A percentile compares a stretch with the other conserved stretches of the same genome.
Evolutionary conservation across 257 asterid genomes (phyloP).

Genomic region (Rubia yunnanensis): DNA sequence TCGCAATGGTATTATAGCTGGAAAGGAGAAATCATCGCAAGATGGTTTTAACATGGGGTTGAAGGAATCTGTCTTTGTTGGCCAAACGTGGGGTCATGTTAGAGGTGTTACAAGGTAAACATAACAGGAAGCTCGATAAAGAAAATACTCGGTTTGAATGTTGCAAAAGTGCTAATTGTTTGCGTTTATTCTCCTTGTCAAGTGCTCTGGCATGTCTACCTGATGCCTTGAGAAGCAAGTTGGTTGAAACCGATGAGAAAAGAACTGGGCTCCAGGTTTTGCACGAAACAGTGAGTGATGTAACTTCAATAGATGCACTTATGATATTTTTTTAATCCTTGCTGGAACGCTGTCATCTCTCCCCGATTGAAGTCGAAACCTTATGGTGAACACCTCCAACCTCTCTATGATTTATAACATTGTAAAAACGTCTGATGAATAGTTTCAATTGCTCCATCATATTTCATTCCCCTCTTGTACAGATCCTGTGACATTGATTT

Average conservation of each 20-base stretch:
- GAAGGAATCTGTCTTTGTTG: conserved; percentile 40
- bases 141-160: background rate
- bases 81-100: conserved; percentile 38
- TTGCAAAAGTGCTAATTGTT: background rate
- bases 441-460: too few relatives aligned
- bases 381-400: too few relatives aligned
- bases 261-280: conserved; percentile 35
- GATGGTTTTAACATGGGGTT: conserved; percentile 80
- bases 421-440: too few relatives aligned
- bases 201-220: conserved; percentile 66
- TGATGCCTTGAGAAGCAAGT: conserved; percentile 33
- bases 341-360: too few relatives aligned
- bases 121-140: background rate
- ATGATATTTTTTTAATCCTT: too few relatives aligned
- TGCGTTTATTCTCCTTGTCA: conserved; percentile 6
- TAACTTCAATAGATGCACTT: conserved; percentile 50
- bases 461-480: too few relatives aligned
- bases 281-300: conserved; percentile 41
- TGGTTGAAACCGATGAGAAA: conserved; percentile 55
- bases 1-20: conserved; percentile 85
- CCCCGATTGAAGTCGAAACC: too few relatives aligned
- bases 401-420: too few relatives aligned
- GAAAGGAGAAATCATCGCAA: conserved; percentile 77
- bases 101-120: conserved; percentile 71
- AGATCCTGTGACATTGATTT: too few relatives aligned